Conservation (phyloP, 805 yeast species). For the Kodamaea sagamina region DNA sequence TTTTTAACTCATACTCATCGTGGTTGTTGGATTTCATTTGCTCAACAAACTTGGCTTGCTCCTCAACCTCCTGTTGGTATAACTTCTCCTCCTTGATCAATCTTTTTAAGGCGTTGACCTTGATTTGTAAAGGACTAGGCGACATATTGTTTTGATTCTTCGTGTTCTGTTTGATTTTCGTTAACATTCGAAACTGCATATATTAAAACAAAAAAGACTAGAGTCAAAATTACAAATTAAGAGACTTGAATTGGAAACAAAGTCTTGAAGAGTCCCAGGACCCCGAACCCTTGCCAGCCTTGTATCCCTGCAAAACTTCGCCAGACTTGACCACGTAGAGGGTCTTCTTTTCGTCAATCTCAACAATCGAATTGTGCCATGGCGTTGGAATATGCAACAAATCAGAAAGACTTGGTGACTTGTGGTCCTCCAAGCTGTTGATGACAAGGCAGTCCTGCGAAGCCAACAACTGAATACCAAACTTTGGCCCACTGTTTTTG, state of each 20-base stretch:
- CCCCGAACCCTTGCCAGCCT: slow-evolving; percentile 21
- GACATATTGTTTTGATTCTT: slow-evolving; percentile 54
- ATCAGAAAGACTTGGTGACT: slow-evolving; percentile 48
- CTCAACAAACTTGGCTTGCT: slow-evolving; percentile 52
- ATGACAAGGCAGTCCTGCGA: slow-evolving; percentile 46
- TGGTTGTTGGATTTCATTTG: slow-evolving; percentile 46
- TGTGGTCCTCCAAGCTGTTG: slow-evolving; percentile 43
- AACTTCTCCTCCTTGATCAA: slow-evolving; percentile 65
- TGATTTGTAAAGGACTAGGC: slow-evolving; percentile 71
- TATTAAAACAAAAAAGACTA: too few species aligned
- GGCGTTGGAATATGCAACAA: slow-evolving; percentile 66
- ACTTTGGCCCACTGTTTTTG: slow-evolving; percentile 59
- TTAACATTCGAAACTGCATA: slow-evolving; percentile 10
- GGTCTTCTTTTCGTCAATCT: slow-evolving; percentile 36
- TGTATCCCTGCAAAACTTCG: slow-evolving; percentile 9
- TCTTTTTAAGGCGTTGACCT: slow-evolving; percentile 66
- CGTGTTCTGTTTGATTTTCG: not conserved
- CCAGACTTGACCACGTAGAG: slow-evolving; percentile 28
- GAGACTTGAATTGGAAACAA: slow-evolving; percentile 13
- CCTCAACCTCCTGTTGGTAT: slow-evolving; percentile 59
- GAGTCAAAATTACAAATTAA: slow-evolving; percentile 6
- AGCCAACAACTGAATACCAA: slow-evolving; percentile 53
- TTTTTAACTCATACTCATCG: slow-evolving; percentile 68
- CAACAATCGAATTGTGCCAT: slow-evolving; percentile 61
- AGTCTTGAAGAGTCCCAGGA: slow-evolving; percentile 24